Conservation (phyloP, 2,329 filamentous ascomycete species). For the Cyanodermella asteris region DNA sequence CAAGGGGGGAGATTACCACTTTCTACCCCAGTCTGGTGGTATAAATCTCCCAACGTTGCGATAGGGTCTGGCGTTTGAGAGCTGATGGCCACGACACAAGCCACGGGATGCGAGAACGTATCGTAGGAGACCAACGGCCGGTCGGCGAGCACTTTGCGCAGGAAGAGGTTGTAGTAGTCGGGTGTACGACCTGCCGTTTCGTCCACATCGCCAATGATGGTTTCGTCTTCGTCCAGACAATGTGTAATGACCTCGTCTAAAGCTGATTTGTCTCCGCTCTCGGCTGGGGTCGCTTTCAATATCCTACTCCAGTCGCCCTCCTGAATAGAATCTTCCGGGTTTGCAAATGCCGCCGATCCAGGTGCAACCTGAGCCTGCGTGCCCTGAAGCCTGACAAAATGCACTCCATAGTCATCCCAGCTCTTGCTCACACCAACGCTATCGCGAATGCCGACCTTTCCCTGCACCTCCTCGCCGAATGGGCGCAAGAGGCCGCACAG, state of each 20-base stretch:
- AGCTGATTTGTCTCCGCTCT: no score
- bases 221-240: no score
- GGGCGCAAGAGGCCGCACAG: conserved; percentile 71
- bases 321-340: no score
- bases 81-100: conserved; percentile 85
- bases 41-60: conserved; percentile 65
- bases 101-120: conserved; percentile 84
- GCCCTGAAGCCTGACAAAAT: conserved; percentile 49
- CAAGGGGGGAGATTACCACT: conserved; percentile 54
- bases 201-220: no score
- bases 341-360: no score
- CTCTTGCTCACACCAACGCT: conserved; percentile 64
- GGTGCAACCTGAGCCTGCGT: no score
- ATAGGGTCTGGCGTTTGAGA: conserved; percentile 68
- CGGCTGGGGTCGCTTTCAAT: no score
- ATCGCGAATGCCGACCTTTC: conserved; percentile 77
- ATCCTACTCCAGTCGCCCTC: no score
- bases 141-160: conserved; percentile 63
- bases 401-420: conserved; percentile 77
- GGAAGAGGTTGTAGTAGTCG: conserved; percentile 68
- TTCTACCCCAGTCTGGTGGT: conserved; percentile 63
- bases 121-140: conserved; percentile 65
- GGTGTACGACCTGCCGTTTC: no score
- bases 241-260: no score
- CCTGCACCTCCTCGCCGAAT: conserved; percentile 71